Conservation (phyloP, 768 basidiomycete genomes). For the Hericium alpestre region DNA sequence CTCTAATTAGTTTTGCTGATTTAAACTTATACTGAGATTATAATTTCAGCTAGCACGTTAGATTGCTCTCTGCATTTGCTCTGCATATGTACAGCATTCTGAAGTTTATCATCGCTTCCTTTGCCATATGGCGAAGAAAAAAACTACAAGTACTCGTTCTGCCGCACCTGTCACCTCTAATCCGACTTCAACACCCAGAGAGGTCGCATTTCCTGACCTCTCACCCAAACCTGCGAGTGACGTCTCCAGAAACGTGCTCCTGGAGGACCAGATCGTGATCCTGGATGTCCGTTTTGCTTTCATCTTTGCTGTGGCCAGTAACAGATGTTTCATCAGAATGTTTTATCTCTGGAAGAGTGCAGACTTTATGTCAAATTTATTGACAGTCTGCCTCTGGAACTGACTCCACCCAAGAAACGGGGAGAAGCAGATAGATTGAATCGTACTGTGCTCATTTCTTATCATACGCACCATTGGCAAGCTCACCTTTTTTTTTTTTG, state of each 20-base stretch:
- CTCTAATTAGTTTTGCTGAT: neutral
- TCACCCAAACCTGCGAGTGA: neutral
- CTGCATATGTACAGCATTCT: neutral
- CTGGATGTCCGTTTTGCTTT: conserved; percentile 33
- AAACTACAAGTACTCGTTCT: neutral
- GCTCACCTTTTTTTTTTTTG: neutral
- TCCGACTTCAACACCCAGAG: neutral
- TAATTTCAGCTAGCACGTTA: too few species aligned
- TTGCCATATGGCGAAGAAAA: neutral
- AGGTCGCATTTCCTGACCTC: neutral
- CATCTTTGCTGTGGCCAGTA: neutral
- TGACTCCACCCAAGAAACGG: conserved; percentile 60
- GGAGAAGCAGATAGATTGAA: conserved; percentile 67
- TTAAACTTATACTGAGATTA: too few species aligned
- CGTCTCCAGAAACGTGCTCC: conserved; percentile 20
- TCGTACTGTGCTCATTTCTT: conserved; percentile 25
- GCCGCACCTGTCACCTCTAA: neutral
- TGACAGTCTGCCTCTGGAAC: conserved; percentile 46
- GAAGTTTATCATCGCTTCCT: neutral
- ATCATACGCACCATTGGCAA: neutral
- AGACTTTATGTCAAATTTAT: conserved; percentile 49
- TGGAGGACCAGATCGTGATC: conserved; percentile 57
- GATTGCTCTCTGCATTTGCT: too few species aligned
- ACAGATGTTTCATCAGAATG: conserved; percentile 27
- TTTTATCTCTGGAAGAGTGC: conserved; percentile 54